Percentiles rank a stretch among this genome's conserved stretches.
Evolutionary conservation across 306 rosid genomes (phyloP).

Genomic region (Lagenaria siceraria): DNA sequence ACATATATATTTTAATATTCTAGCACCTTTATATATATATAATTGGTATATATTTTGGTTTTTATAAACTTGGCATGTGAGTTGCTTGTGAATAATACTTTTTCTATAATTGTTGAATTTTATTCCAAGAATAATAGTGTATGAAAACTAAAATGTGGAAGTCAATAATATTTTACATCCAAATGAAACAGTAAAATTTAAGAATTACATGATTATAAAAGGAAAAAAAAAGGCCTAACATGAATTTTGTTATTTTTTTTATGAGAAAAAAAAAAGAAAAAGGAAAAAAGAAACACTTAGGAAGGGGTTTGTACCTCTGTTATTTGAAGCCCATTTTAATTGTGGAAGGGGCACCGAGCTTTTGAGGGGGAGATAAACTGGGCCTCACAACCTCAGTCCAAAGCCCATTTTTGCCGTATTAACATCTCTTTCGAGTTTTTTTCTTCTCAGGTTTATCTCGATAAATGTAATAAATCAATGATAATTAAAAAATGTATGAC

Average conservation of each 20-base stretch:
- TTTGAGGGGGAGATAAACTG: neutral
- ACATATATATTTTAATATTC: too few species aligned
- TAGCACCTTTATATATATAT: too few species aligned
- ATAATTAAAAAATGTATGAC: too few species aligned
- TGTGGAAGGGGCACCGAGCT: neutral
- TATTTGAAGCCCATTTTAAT: neutral
- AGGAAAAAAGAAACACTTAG: neutral
- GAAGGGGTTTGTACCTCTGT: neutral
- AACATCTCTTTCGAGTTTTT: too few species aligned
- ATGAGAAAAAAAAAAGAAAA: too few species aligned
- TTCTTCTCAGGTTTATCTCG: too few species aligned
- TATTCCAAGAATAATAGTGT: neutral
- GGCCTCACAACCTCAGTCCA: neutral
- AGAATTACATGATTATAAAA: too few species aligned
- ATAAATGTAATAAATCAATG: too few species aligned
- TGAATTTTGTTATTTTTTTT: neutral
- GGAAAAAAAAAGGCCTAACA: neutral
- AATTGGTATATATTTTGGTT: too few species aligned
- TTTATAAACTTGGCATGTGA: neutral
- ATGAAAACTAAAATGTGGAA: neutral
- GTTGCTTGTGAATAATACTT: too few species aligned
- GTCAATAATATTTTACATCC: neutral
- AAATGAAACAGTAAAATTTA: too few species aligned
- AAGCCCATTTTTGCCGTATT: too few species aligned
- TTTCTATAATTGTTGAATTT: neutral